phyloP scores from a whole-genome alignment of 2,329 filamentous ascomycete species.

The Fusarium cyanostomum region DNA sequence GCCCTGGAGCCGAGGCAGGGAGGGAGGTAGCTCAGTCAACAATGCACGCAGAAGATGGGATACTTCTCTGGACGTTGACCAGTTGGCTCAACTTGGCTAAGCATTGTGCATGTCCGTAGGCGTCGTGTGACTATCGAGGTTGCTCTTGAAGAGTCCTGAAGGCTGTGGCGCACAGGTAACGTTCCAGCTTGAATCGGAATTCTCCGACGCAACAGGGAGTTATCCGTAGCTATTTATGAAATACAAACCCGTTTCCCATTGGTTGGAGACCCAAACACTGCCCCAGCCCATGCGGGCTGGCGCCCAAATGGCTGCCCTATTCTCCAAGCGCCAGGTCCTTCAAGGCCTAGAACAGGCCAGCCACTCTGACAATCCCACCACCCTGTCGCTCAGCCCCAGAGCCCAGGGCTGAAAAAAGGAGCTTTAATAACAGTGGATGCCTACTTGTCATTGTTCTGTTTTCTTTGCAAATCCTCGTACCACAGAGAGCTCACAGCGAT shows the following conservation, averaged over 20 bases:
- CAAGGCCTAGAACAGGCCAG: conserved; percentile 25
- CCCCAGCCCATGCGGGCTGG: conserved; percentile 3
- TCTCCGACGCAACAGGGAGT: no score
- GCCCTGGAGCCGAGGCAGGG: neutral
- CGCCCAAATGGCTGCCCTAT: conserved; percentile 21
- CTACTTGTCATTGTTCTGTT: conserved; percentile 3
- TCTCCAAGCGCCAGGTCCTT: neutral
- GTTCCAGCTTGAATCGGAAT: no score
- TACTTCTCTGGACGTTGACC: no score
- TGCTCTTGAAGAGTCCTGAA: no score
- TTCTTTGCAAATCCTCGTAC: neutral
- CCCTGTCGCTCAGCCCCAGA: conserved; percentile 1
- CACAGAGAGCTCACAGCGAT: neutral
- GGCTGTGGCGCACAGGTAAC: no score
- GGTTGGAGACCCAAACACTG: conserved; percentile 14
- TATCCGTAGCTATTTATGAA: conserved; percentile 23
- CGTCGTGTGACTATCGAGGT: no score
- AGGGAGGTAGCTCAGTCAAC: conserved; percentile 2
- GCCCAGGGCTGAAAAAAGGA: conserved; percentile 4
- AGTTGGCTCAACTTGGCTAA: no score
- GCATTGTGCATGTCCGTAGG: no score
- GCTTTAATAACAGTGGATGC: neutral
- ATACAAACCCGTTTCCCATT: neutral
- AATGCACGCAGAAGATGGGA: no score
- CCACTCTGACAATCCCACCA: conserved; percentile 26